These are phyloP conservation scores for Mycena chlorophos DNA, from an alignment of 768 basidiomycete genomes.

Conservation along the genomic window DNA sequence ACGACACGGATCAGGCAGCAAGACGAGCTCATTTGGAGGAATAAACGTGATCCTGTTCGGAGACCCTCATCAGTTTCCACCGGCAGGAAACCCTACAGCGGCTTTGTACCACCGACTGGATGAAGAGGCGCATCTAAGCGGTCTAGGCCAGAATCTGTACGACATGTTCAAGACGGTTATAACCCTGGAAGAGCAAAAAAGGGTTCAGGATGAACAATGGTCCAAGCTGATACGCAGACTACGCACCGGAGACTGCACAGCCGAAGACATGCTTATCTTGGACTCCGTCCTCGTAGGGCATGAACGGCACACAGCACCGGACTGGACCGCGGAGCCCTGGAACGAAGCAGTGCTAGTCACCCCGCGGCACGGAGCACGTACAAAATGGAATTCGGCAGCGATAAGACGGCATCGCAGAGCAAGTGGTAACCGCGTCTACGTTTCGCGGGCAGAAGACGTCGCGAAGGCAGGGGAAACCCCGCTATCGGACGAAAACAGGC, in stretches of 20 bases:
- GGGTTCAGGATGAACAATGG: slow-evolving; percentile 35
- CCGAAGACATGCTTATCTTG: slow-evolving; percentile 31
- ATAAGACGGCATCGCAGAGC: neutral
- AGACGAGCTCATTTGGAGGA: slow-evolving; percentile 33
- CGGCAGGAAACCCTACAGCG: slow-evolving; percentile 27
- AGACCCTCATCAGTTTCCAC: slow-evolving; percentile 48
- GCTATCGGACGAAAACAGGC: neutral
- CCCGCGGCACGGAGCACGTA: neutral
- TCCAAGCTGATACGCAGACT: slow-evolving; percentile 28
- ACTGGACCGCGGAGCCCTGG: neutral
- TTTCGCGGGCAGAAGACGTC: neutral
- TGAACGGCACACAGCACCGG: neutral
- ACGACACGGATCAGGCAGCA: slow-evolving; percentile 1
- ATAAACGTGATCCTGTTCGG: slow-evolving; percentile 41
- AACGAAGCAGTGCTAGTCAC: slow-evolving; percentile 3
- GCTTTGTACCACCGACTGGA: slow-evolving; percentile 24
- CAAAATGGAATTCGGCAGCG: neutral
- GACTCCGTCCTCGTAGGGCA: slow-evolving; percentile 14
- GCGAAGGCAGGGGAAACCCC: neutral
- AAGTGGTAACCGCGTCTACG: neutral
- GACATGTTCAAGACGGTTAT: slow-evolving; percentile 36
- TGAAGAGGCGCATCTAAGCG: neutral
- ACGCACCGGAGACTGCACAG: slow-evolving; percentile 28
- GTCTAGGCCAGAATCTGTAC: slow-evolving; percentile 28
- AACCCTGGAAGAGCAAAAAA: slow-evolving; percentile 36